Percentiles rank a stretch among this genome's conserved stretches.
These are phyloP conservation scores for Bretschneidera sinensis DNA, from an alignment of 345 rosid genomes.

Conservation along the genomic window DNA sequence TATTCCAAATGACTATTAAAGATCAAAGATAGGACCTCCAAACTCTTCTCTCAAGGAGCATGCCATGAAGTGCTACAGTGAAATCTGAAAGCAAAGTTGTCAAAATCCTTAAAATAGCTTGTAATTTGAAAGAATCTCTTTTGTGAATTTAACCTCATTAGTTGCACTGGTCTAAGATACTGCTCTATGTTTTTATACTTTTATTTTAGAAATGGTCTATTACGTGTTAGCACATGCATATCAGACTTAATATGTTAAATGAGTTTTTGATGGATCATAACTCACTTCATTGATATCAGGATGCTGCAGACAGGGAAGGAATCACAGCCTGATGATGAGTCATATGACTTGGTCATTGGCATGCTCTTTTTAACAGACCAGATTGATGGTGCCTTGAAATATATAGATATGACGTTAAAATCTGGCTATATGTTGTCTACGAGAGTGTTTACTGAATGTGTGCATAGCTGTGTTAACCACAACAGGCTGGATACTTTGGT, in stretches of 20 bases:
- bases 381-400: constrained; percentile 66
- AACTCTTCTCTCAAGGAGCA: too few relatives aligned
- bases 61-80: not conserved
- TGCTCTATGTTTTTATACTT: too few relatives aligned
- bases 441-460: constrained; percentile 48
- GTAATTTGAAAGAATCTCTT: too few relatives aligned
- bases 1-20: not conserved
- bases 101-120: too few relatives aligned
- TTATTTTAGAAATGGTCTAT: constrained; percentile 6
- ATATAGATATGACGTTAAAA: constrained; percentile 54
- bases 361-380: constrained; percentile 43
- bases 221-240: not conserved
- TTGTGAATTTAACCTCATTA: too few relatives aligned
- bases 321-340: constrained; percentile 80
- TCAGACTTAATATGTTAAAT: not conserved
- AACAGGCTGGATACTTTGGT: constrained; percentile 59
- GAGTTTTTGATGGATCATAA: constrained; percentile 10
- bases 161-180: too few relatives aligned
- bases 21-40: not conserved
- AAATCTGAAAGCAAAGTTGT: not conserved
- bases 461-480: constrained; percentile 46
- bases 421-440: constrained; percentile 55
- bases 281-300: constrained; percentile 42
- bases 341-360: constrained; percentile 62
- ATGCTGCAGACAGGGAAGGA: constrained; percentile 73